A percentile compares a stretch with the other conserved stretches of the same genome.
These are phyloP conservation scores for Prototheca wickerhamii DNA, from an alignment of 163 green algal species.

Conservation along the genomic window DNA sequence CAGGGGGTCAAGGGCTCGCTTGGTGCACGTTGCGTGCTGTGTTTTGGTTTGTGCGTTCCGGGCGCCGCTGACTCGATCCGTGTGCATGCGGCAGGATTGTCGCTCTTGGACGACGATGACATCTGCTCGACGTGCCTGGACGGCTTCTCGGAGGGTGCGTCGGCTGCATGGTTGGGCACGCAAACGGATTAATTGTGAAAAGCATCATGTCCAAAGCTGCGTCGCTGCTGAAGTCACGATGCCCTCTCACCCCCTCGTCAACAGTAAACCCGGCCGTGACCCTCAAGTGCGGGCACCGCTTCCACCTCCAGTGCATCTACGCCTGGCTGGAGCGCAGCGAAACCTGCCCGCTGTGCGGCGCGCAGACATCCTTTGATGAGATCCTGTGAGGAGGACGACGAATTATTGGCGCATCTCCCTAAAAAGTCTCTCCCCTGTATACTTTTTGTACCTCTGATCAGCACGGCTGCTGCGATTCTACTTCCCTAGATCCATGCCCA, in stretches of 20 bases:
- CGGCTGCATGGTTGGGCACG: neutral
- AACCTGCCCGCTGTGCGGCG: conserved; percentile 76
- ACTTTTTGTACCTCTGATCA: too few relatives aligned
- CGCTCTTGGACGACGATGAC: conserved; percentile 38
- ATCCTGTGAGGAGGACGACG: neutral
- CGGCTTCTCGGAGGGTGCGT: conserved; percentile 37
- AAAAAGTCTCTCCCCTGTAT: too few relatives aligned
- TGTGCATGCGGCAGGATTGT: conserved; percentile 1
- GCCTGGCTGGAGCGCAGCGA: conserved; percentile 80
- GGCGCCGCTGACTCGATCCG: neutral
- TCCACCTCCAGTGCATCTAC: conserved; percentile 89
- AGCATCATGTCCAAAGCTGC: neutral
- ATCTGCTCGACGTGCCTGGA: conserved; percentile 82
- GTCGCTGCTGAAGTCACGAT: too few relatives aligned
- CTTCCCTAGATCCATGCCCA: too few relatives aligned
- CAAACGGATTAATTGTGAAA: neutral
- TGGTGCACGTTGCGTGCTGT: too few relatives aligned
- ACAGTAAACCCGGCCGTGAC: conserved; percentile 80
- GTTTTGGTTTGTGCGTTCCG: neutral
- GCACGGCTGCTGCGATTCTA: too few relatives aligned
- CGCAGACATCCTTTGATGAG: conserved; percentile 32
- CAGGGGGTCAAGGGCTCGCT: too few relatives aligned
- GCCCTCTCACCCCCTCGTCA: neutral
- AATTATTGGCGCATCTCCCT: neutral
- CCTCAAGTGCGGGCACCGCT: conserved; percentile 80